Evolutionary conservation across 2,329 filamentous ascomycete species (phyloP).

Genomic region (Colletotrichum lupini): DNA sequence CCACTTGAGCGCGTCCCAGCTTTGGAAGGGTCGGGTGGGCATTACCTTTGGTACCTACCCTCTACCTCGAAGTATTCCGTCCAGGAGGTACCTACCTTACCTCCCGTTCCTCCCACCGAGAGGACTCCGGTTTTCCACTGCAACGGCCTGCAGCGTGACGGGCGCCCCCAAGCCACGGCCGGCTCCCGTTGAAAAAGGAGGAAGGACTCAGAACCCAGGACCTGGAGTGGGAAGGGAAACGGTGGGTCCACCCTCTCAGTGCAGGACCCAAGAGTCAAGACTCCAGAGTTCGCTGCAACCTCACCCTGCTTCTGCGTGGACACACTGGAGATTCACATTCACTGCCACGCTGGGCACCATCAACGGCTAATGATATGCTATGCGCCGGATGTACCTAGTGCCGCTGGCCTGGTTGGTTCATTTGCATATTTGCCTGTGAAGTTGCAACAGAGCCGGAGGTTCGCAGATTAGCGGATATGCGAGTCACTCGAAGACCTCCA

Average conservation of each 20-base stretch:
- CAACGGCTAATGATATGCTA: background rate
- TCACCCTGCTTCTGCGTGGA: background rate
- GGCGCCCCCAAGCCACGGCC: conserved; percentile 18
- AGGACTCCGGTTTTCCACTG: background rate
- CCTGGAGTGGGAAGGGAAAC: background rate
- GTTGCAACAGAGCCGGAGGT: background rate
- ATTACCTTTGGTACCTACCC: background rate
- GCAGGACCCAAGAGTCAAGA: background rate
- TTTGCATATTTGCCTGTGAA: conserved; percentile 20
- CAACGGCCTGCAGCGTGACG: conserved; percentile 31
- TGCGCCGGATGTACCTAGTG: background rate
- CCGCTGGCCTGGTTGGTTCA: background rate
- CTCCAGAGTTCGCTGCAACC: conserved; percentile 5
- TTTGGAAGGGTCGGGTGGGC: background rate
- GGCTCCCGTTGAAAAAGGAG: background rate
- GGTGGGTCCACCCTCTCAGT: background rate
- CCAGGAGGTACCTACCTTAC: too few relatives aligned
- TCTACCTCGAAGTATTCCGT: too few relatives aligned
- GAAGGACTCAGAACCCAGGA: background rate
- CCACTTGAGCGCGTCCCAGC: background rate
- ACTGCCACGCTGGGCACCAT: background rate
- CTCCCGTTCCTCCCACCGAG: too few relatives aligned
- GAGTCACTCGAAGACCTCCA: conserved; percentile 26
- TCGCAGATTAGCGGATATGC: conserved; percentile 25
- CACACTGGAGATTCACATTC: background rate